Conservation (phyloP, 495 filamentous ascomycete species). For the Penicillium coffeae region DNA sequence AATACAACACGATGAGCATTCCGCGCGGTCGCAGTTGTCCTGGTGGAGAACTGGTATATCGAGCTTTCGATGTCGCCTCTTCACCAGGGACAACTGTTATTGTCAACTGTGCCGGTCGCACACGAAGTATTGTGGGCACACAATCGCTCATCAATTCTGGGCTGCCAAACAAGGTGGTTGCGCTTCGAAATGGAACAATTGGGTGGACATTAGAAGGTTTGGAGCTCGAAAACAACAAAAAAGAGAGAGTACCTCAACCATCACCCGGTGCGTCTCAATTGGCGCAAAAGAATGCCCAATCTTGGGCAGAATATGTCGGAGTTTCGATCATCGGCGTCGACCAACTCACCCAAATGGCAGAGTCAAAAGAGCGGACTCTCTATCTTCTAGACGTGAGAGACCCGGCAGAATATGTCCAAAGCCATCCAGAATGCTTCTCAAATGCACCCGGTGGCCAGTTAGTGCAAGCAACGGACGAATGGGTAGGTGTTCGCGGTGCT, state of each 20-base stretch:
- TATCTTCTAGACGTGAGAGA: conserved; percentile 26
- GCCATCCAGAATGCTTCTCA: conserved; percentile 17
- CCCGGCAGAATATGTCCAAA: conserved; percentile 18
- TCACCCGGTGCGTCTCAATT: conserved; percentile 9
- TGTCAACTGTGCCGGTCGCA: conserved; percentile 27
- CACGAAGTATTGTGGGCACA: conserved; percentile 23
- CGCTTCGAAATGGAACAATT: conserved; percentile 26
- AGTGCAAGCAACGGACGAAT: conserved; percentile 27
- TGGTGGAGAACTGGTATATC: conserved; percentile 24
- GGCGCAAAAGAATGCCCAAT: conserved; percentile 13
- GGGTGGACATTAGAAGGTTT: conserved; percentile 26
- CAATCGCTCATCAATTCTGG: conserved; percentile 22
- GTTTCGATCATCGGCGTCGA: conserved; percentile 4
- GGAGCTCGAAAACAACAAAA: conserved; percentile 12
- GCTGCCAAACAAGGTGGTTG: conserved; percentile 22
- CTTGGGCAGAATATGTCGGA: conserved; percentile 16
- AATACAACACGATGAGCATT: conserved; percentile 27
- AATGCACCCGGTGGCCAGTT: conserved; percentile 28
- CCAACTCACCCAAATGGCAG: conserved; percentile 7
- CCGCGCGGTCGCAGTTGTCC: conserved; percentile 25
- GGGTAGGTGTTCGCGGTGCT: conserved; percentile 24
- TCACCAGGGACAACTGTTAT: conserved; percentile 21
- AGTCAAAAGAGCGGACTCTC: conserved; percentile 10
- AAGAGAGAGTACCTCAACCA: conserved; percentile 11
- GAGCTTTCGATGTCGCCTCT: conserved; percentile 20